phyloP scores from a whole-genome alignment of 2,329 filamentous ascomycete species.

The Pseudogymnoascus sp. region DNA sequence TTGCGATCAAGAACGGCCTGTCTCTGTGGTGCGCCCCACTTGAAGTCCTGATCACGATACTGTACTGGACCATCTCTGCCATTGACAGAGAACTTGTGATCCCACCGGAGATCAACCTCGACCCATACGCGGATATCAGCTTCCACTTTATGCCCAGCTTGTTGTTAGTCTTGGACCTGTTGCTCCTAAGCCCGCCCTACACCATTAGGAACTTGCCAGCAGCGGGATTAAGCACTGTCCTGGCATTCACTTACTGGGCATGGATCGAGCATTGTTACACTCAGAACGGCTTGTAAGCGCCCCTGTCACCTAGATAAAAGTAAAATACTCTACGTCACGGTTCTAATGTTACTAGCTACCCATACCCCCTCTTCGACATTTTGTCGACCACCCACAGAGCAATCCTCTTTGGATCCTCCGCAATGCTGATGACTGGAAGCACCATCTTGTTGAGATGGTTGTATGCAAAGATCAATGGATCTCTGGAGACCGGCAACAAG shows the following conservation, averaged over 20 bases:
- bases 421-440: constrained; percentile 62
- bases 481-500: constrained; percentile 32
- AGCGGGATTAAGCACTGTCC: constrained; percentile 46
- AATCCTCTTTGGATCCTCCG: constrained; percentile 62
- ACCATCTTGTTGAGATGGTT: constrained; percentile 63
- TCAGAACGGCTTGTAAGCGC: constrained; percentile 56
- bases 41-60: constrained; percentile 61
- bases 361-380: constrained; percentile 75
- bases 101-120: constrained; percentile 49
- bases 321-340: background rate
- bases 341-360: constrained; percentile 52
- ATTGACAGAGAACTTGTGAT: constrained; percentile 46
- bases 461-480: constrained; percentile 60
- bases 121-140: constrained; percentile 51
- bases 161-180: constrained; percentile 55
- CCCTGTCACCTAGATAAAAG: background rate
- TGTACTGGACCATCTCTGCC: constrained; percentile 65
- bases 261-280: constrained; percentile 69
- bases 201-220: constrained; percentile 54
- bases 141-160: constrained; percentile 62
- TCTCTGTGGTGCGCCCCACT: constrained; percentile 60
- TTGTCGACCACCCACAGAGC: constrained; percentile 59
- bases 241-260: constrained; percentile 66
- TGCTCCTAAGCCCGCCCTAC: constrained; percentile 68
- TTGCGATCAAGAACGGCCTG: constrained; percentile 59